phyloP scores from a whole-genome alignment of 2,329 filamentous ascomycete genomes.

The Fusarium multiceps region DNA sequence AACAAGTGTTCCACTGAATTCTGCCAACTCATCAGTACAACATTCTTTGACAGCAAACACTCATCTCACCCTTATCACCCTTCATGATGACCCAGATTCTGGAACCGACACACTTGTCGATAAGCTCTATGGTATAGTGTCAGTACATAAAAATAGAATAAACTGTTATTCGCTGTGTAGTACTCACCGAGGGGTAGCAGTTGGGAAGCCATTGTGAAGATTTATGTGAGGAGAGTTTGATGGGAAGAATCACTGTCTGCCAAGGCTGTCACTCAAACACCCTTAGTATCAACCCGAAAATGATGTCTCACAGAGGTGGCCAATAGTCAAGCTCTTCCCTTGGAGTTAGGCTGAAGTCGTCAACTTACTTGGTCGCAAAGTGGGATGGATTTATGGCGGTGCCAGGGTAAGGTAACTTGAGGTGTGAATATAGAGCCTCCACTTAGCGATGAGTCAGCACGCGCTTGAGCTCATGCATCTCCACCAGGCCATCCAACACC shows the following conservation, averaged over 20 bases:
- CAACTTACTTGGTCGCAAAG: slow-evolving; percentile 43
- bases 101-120: slow-evolving; percentile 98
- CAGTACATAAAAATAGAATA: slow-evolving; percentile 21
- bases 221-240: slow-evolving; percentile 16
- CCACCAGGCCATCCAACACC: slow-evolving; percentile 4
- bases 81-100: slow-evolving; percentile 99
- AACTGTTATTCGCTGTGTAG: neutral
- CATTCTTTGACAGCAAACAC: neutral
- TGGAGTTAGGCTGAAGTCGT: slow-evolving; percentile 24
- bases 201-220: slow-evolving; percentile 73
- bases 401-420: slow-evolving; percentile 21
- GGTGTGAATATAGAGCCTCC: slow-evolving; percentile 38
- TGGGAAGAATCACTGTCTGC: neutral
- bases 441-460: neutral
- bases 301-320: neutral
- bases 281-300: neutral
- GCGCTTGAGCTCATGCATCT: neutral
- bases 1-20: slow-evolving; percentile 93
- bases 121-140: slow-evolving; percentile 75
- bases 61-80: slow-evolving; percentile 84
- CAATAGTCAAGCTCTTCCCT: slow-evolving; percentile 8
- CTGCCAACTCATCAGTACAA: slow-evolving; percentile 59
- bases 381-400: slow-evolving; percentile 41
- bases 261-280: neutral
- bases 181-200: slow-evolving; percentile 75